Conservation (phyloP, 2,329 filamentous ascomycete genomes). For the Ophiocordyceps sinensis region DNA sequence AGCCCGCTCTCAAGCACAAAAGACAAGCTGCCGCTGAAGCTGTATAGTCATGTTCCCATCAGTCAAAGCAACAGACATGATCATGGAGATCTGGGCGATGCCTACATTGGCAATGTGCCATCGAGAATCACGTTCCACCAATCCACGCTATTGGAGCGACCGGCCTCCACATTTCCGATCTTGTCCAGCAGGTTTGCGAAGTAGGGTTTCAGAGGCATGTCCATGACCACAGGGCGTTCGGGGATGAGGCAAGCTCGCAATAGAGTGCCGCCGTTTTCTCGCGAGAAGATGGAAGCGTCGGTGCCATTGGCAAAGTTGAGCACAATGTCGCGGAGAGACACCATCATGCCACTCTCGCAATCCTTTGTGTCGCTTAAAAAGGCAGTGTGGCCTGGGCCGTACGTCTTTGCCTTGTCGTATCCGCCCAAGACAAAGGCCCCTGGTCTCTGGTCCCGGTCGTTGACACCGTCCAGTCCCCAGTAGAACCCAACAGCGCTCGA, state of each 20-base stretch:
- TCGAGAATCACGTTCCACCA: background rate
- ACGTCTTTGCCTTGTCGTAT: constrained; percentile 5
- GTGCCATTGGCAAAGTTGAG: constrained; percentile 5
- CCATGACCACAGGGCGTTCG: background rate
- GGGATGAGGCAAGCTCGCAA: constrained; percentile 3
- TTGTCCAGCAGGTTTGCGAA: background rate
- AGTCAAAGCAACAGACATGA: too few species aligned
- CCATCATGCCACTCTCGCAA: constrained; percentile 1
- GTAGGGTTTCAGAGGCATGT: background rate
- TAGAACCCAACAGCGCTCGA: constrained; percentile 4
- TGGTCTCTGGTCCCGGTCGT: constrained; percentile 1
- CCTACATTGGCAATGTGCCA: background rate
- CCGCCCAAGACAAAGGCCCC: constrained; percentile 6
- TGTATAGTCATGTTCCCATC: background rate
- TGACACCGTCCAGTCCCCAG: constrained; percentile 5
- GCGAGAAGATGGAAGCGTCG: constrained; percentile 4
- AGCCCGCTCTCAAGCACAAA: background rate
- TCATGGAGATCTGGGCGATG: background rate
- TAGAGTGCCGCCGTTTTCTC: background rate
- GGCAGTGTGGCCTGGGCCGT: constrained; percentile 2
- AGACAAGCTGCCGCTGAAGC: background rate
- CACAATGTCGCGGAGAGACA: constrained; percentile 3
- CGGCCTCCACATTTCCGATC: background rate
- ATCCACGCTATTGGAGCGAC: background rate
- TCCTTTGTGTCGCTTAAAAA: background rate